phyloP scores from a whole-genome alignment of 306 rosid genomes.

The Quercus agrifolia region DNA sequence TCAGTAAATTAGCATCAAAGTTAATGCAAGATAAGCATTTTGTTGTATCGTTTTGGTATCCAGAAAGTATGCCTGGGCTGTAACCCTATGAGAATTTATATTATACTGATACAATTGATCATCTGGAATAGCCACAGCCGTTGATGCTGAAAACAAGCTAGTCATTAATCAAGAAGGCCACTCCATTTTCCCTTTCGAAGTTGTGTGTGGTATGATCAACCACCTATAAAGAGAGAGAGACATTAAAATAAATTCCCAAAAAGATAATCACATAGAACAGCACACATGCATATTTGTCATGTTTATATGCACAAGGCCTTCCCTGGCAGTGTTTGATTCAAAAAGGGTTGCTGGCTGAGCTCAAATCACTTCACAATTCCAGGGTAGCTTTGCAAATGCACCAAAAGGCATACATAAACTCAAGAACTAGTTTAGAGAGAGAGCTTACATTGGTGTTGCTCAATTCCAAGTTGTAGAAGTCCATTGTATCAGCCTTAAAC shows the following conservation, averaged over 20 bases:
- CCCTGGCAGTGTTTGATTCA: background rate
- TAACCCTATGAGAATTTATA: background rate
- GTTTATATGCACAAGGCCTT: background rate
- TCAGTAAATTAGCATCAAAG: background rate
- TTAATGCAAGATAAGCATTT: background rate
- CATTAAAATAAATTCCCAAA: background rate
- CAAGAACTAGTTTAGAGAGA: background rate
- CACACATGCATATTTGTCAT: background rate
- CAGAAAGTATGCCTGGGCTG: background rate
- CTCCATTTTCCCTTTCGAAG: conserved; percentile 43
- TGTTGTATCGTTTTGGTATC: background rate
- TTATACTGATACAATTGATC: background rate
- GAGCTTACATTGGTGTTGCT: conserved; percentile 63
- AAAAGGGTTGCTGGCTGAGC: background rate
- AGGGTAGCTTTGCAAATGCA: conserved; percentile 13
- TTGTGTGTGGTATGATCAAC: conserved; percentile 64
- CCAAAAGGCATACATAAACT: background rate
- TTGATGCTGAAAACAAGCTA: conserved; percentile 24
- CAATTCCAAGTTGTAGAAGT: conserved; percentile 73
- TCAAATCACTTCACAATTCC: background rate
- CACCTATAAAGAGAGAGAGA: conserved; percentile 32
- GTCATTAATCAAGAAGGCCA: conserved; percentile 51
- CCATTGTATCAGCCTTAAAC: conserved; percentile 49
- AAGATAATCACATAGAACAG: background rate
- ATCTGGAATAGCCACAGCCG: background rate